Percentiles rank a stretch among this genome's conserved stretches.
These are phyloP conservation scores for Hypsizygus marmoreus DNA, from an alignment of 768 basidiomycete genomes.

Conservation along the genomic window DNA sequence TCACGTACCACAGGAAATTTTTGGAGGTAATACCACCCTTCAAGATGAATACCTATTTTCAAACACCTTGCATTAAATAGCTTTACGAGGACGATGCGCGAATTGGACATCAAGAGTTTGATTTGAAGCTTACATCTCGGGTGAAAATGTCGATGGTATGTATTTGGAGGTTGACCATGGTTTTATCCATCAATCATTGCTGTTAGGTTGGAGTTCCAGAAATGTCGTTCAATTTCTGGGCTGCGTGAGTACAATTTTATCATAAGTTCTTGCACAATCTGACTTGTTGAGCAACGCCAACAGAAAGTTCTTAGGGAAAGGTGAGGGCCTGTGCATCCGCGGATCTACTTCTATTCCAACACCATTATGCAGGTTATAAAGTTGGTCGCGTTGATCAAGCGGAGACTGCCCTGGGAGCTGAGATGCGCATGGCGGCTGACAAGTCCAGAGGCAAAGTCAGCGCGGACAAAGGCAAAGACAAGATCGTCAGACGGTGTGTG, in stretches of 20 bases:
- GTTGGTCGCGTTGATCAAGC: slow-evolving; percentile 96
- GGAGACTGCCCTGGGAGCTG: slow-evolving; percentile 95
- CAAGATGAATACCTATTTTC: neutral
- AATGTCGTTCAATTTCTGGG: slow-evolving; percentile 90
- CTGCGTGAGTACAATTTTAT: slow-evolving; percentile 56
- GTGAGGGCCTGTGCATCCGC: slow-evolving; percentile 28
- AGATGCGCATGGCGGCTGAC: slow-evolving; percentile 86
- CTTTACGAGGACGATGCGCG: slow-evolving; percentile 97
- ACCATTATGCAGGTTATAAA: slow-evolving; percentile 65
- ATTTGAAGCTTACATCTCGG: slow-evolving; percentile 85
- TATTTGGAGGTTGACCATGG: neutral
- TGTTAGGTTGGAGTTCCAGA: slow-evolving; percentile 92
- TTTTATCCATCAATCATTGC: neutral
- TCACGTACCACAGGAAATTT: slow-evolving; percentile 59
- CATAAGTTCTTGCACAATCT: neutral
- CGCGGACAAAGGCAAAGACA: slow-evolving; percentile 68
- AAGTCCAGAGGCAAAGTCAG: slow-evolving; percentile 58
- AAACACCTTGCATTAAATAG: slow-evolving; percentile 29
- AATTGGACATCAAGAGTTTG: slow-evolving; percentile 92
- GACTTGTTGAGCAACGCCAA: slow-evolving; percentile 1
- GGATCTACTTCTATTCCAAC: neutral
- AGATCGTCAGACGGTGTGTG: slow-evolving; percentile 81
- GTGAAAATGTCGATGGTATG: slow-evolving; percentile 99
- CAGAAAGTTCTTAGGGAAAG: slow-evolving; percentile 84
- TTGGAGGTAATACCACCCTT: slow-evolving; percentile 53